Conservation (phyloP, 2,329 filamentous ascomycete genomes). For the Ceratocystis harringtonii region DNA sequence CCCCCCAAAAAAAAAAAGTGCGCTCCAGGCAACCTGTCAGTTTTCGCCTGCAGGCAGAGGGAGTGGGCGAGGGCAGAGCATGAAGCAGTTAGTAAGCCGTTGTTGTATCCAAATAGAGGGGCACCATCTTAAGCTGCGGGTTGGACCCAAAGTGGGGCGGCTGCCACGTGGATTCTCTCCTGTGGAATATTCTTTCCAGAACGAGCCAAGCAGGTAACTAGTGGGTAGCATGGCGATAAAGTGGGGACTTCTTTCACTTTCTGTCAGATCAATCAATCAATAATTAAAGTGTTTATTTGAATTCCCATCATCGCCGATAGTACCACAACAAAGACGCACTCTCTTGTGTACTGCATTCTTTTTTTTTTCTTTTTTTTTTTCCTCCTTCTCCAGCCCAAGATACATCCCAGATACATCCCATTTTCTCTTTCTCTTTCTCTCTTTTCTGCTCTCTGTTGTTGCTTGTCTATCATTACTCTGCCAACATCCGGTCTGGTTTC, state of each 20-base stretch:
- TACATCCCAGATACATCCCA: neutral
- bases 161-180: conserved; percentile 9
- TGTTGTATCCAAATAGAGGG: neutral
- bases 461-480: too few species aligned
- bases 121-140: neutral
- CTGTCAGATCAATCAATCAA: neutral
- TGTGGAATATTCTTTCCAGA: conserved; percentile 9
- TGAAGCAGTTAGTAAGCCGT: too few species aligned
- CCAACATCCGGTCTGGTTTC: too few species aligned
- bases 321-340: neutral
- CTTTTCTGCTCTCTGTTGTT: neutral
- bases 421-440: neutral
- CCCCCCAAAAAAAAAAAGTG: neutral
- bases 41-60: neutral
- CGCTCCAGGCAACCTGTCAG: neutral
- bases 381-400: neutral
- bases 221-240: neutral
- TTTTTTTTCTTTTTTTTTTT: neutral
- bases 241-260: neutral
- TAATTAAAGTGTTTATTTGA: neutral
- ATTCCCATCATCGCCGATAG: neutral
- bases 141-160: neutral
- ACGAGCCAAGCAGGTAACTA: conserved; percentile 7
- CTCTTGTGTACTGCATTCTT: neutral
- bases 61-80: too few species aligned